phyloP scores from a whole-genome alignment of 2,329 filamentous ascomycete species.

The Botrytis byssoidea region DNA sequence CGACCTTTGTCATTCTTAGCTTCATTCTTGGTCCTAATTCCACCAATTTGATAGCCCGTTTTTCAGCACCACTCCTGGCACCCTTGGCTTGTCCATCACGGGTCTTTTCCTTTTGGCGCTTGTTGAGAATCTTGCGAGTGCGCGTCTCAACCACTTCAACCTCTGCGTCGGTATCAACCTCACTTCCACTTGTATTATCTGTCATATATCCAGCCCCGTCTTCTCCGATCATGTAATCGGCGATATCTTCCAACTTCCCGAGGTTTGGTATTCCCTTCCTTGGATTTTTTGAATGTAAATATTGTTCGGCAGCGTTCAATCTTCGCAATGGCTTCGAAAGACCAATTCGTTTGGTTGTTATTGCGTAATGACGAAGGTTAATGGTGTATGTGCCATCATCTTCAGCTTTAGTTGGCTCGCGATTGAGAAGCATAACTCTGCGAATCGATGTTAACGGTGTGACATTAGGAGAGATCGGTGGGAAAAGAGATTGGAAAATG shows the following conservation, averaged over 20 bases:
- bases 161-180: slow-evolving; percentile 91
- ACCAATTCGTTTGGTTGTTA: slow-evolving; percentile 83
- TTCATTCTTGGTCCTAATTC: slow-evolving; percentile 90
- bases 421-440: slow-evolving; percentile 84
- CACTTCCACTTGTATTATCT: slow-evolving; percentile 80
- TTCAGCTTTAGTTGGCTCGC: slow-evolving; percentile 57
- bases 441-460: slow-evolving; percentile 91
- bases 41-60: slow-evolving; percentile 84
- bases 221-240: slow-evolving; percentile 90
- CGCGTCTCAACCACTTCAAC: slow-evolving; percentile 76
- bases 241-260: slow-evolving; percentile 85
- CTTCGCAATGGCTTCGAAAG: slow-evolving; percentile 81
- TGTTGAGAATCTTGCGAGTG: slow-evolving; percentile 58
- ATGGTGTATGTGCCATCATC: slow-evolving; percentile 72
- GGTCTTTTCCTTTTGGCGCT: slow-evolving; percentile 43
- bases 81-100: slow-evolving; percentile 47
- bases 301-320: slow-evolving; percentile 80
- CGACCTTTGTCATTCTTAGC: slow-evolving; percentile 88
- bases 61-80: slow-evolving; percentile 51
- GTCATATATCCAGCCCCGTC: slow-evolving; percentile 80
- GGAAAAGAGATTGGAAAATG: slow-evolving; percentile 94
- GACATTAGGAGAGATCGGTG: slow-evolving; percentile 87
- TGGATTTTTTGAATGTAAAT: slow-evolving; percentile 51
- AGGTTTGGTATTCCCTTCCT: slow-evolving; percentile 80
- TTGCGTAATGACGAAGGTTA: slow-evolving; percentile 91